Conservation (phyloP, 148 eudicot genomes). For the Persicaria tinctoria region DNA sequence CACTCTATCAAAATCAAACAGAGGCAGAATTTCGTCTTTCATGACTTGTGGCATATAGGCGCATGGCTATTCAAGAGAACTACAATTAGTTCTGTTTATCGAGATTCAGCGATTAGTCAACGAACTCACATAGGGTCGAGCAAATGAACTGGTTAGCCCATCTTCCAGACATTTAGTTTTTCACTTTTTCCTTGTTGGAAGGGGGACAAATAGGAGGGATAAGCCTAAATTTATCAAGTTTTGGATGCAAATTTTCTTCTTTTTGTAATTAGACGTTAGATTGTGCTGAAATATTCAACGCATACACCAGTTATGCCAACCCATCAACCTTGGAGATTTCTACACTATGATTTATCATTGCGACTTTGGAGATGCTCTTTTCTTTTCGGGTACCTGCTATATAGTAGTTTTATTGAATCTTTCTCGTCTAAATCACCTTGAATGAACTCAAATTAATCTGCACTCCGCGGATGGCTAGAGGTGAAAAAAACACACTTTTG, state of each 20-base stretch:
- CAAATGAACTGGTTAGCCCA: background rate
- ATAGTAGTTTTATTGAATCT: no score
- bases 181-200: background rate
- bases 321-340: no score
- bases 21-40: background rate
- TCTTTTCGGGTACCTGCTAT: no score
- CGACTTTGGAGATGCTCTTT: background rate
- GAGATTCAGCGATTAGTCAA: background rate
- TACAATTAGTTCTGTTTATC: background rate
- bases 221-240: background rate
- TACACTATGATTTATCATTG: background rate
- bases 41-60: background rate
- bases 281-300: background rate
- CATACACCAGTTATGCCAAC: background rate
- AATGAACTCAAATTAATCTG: no score
- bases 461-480: no score
- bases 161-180: background rate
- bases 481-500: no score
- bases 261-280: conserved; percentile 4
- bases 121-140: background rate
- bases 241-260: background rate
- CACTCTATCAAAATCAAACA: no score
- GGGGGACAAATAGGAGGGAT: background rate
- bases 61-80: background rate
- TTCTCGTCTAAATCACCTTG: no score